Conservation (phyloP, 495 filamentous ascomycete species). For the Rusavskia elegans region DNA sequence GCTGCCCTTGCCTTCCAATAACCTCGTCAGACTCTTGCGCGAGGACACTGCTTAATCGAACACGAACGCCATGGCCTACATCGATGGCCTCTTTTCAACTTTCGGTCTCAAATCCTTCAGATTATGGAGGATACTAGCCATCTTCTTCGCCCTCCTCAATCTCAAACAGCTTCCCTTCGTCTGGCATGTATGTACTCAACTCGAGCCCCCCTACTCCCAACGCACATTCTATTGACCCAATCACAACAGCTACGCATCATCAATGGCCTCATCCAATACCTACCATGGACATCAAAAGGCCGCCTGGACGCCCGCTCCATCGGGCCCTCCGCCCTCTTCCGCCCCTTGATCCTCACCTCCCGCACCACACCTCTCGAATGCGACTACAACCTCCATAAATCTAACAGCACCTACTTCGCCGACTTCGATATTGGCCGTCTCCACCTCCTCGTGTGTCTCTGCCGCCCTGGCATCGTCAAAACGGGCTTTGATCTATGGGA, state of each 20-base stretch:
- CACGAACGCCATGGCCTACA: no score
- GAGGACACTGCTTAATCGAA: no score
- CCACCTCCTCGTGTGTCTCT: slow-evolving; percentile 41
- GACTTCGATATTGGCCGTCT: slow-evolving; percentile 58
- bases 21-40: no score
- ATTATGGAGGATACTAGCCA: slow-evolving; percentile 34
- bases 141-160: slow-evolving; percentile 40
- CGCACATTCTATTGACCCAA: slow-evolving; percentile 22
- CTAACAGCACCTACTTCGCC: slow-evolving; percentile 60
- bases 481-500: slow-evolving; percentile 16
- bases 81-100: no score
- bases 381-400: slow-evolving; percentile 59
- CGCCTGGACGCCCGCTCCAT: not conserved
- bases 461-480: slow-evolving; percentile 38
- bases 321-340: slow-evolving; percentile 28
- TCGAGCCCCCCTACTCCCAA: slow-evolving; percentile 30
- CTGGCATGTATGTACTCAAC: slow-evolving; percentile 43
- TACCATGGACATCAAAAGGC: not conserved
- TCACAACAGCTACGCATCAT: slow-evolving; percentile 6
- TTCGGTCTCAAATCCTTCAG: not conserved
- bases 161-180: slow-evolving; percentile 43
- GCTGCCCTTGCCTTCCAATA: no score
- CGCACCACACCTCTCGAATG: slow-evolving; percentile 35
- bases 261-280: slow-evolving; percentile 6
- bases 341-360: slow-evolving; percentile 33